phyloP scores from a whole-genome alignment of 1,139 yeast species.

The Geotrichum histeridarum region DNA sequence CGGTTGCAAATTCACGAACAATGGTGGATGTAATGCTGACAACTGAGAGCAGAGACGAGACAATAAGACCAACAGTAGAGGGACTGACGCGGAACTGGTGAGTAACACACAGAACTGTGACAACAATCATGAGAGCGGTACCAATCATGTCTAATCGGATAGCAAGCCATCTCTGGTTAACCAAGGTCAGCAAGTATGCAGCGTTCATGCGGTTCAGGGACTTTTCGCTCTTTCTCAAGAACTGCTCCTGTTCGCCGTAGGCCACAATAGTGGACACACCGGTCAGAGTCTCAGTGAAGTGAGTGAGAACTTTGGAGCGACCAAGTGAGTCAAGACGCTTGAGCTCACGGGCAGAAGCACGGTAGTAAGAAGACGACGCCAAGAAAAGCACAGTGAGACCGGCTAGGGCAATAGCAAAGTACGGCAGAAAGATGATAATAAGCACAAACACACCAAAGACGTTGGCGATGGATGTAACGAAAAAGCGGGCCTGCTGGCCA shows the following conservation, averaged over 20 bases:
- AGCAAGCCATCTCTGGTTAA: constrained; percentile 76
- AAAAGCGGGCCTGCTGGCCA: constrained; percentile 39
- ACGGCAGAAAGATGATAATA: constrained; percentile 68
- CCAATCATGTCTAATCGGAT: constrained; percentile 57
- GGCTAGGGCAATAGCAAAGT: constrained; percentile 69
- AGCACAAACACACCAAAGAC: constrained; percentile 62
- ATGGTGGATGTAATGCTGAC: constrained; percentile 34
- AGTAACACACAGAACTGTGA: constrained; percentile 56
- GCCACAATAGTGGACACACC: constrained; percentile 72
- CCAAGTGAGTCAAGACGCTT: constrained; percentile 75
- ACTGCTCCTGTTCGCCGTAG: constrained; percentile 47
- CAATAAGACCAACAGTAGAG: constrained; percentile 64
- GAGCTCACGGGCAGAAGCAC: constrained; percentile 75
- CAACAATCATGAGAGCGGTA: constrained; percentile 42
- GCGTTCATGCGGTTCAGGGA: constrained; percentile 63
- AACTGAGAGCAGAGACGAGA: constrained; percentile 43
- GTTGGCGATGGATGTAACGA: constrained; percentile 47
- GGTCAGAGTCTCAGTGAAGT: constrained; percentile 66
- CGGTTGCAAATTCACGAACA: constrained; percentile 52
- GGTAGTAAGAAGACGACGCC: constrained; percentile 56
- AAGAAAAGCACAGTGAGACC: constrained; percentile 46
- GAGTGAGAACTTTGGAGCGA: constrained; percentile 71
- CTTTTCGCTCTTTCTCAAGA: constrained; percentile 46
- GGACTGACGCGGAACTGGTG: constrained; percentile 59
- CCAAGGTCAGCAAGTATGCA: constrained; percentile 61